Evolutionary conservation across 148 eudicot species (phyloP).

Genomic region (Camellia sinensis): DNA sequence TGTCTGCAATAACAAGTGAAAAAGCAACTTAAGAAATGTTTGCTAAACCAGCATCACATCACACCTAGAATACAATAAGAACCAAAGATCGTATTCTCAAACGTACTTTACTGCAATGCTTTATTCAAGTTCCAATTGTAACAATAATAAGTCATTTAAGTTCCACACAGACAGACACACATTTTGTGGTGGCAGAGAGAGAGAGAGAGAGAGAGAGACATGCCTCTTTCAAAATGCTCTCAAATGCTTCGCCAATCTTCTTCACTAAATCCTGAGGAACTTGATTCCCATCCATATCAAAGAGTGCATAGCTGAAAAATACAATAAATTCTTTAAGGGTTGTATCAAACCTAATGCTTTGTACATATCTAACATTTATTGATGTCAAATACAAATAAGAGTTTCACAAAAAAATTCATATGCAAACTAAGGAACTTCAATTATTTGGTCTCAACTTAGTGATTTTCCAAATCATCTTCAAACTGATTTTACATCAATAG

Average conservation of each 20-base stretch:
- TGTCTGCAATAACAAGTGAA: slow-evolving; percentile 41
- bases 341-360: neutral
- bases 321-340: neutral
- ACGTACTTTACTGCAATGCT: neutral
- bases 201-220: slow-evolving; percentile 14
- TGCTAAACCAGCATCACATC: neutral
- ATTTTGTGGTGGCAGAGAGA: neutral
- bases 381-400: neutral
- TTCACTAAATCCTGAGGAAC: slow-evolving; percentile 82
- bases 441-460: neutral
- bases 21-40: slow-evolving; percentile 1
- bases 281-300: slow-evolving; percentile 91
- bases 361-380: neutral
- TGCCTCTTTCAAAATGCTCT: slow-evolving; percentile 78
- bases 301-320: slow-evolving; percentile 84
- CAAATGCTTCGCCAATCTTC: slow-evolving; percentile 84
- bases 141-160: neutral
- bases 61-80: neutral
- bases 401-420: neutral
- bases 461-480: neutral
- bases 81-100: neutral
- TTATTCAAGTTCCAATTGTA: neutral
- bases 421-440: neutral
- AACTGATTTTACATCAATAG: neutral
- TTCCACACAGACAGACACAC: neutral